Evolutionary conservation across 2,329 filamentous ascomycete genomes (phyloP).

Genomic region (Phyllosticta citrichinensis): DNA sequence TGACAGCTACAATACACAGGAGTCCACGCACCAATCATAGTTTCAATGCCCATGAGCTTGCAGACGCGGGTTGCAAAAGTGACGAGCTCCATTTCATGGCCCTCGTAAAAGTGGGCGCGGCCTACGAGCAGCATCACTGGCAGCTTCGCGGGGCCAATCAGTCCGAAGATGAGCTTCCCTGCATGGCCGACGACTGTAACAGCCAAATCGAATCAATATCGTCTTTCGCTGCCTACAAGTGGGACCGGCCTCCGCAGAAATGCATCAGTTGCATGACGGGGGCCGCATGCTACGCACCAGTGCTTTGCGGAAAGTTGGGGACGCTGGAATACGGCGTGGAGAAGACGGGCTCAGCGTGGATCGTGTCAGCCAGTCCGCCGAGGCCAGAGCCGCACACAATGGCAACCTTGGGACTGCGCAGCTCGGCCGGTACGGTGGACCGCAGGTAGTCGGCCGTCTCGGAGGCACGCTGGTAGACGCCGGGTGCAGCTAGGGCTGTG

Average conservation of each 20-base stretch:
- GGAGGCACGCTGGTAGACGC: conserved; percentile 33
- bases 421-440: conserved; percentile 36
- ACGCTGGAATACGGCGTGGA: conserved; percentile 50
- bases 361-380: conserved; percentile 48
- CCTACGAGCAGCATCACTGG: conserved; percentile 55
- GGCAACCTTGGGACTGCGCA: conserved; percentile 48
- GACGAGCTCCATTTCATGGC: conserved; percentile 51
- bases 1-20: not conserved
- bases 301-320: conserved; percentile 51
- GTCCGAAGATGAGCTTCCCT: conserved; percentile 55
- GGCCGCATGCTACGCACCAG: conserved; percentile 35
- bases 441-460: conserved; percentile 44
- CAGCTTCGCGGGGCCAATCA: conserved; percentile 42
- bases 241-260: not conserved
- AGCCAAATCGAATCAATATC: conserved; percentile 15
- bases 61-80: conserved; percentile 57
- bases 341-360: conserved; percentile 39
- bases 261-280: not conserved
- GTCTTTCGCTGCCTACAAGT: not conserved
- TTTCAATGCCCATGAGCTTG: conserved; percentile 51
- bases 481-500: conserved; percentile 20
- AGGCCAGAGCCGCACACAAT: conserved; percentile 57
- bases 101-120: conserved; percentile 59
- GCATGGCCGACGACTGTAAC: conserved; percentile 47
- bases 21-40: conserved; percentile 41